A percentile compares a stretch with the other conserved stretches of the same genome.
These are phyloP conservation scores for Aegle marmelos DNA, from an alignment of 345 rosid genomes.

Conservation along the genomic window DNA sequence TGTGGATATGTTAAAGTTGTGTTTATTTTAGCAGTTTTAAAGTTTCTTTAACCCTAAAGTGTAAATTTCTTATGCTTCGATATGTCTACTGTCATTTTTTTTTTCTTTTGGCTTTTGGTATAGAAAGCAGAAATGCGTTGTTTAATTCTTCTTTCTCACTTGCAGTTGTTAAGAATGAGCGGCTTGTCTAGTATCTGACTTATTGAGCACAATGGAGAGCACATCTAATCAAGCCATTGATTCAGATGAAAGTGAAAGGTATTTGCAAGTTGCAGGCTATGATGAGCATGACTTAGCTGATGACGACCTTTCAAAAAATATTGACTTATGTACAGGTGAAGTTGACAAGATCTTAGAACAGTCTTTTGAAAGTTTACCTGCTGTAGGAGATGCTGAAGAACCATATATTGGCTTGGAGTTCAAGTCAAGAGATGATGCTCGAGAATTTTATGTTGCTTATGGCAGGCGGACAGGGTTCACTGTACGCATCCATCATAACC, in stretches of 20 bases:
- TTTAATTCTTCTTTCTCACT: not conserved
- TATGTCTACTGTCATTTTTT: not conserved
- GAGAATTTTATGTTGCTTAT: slow-evolving; percentile 43
- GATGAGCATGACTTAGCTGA: slow-evolving; percentile 30
- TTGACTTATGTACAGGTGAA: slow-evolving; percentile 34
- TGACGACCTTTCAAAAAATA: slow-evolving; percentile 27
- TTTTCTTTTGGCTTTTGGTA: not conserved
- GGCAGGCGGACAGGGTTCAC: slow-evolving; percentile 46
- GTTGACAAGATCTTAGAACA: slow-evolving; percentile 35
- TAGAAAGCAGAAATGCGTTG: not conserved
- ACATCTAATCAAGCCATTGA: slow-evolving; percentile 29
- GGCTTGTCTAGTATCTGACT: slow-evolving; percentile 5
- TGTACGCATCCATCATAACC: slow-evolving; percentile 49
- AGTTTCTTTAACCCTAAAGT: not conserved
- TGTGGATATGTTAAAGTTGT: not conserved
- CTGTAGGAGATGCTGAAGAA: slow-evolving; percentile 16
- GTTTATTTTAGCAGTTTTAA: not conserved
- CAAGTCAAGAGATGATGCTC: slow-evolving; percentile 46
- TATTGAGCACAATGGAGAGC: slow-evolving; percentile 32
- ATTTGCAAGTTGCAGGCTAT: slow-evolving; percentile 28
- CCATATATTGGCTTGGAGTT: slow-evolving; percentile 44
- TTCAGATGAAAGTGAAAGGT: slow-evolving; percentile 35
- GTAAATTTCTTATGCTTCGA: not conserved
- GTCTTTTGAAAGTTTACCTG: slow-evolving; percentile 25
- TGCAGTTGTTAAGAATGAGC: slow-evolving; percentile 17